phyloP scores from a whole-genome alignment of 306 rosid species.

The Cicer arietinum region DNA sequence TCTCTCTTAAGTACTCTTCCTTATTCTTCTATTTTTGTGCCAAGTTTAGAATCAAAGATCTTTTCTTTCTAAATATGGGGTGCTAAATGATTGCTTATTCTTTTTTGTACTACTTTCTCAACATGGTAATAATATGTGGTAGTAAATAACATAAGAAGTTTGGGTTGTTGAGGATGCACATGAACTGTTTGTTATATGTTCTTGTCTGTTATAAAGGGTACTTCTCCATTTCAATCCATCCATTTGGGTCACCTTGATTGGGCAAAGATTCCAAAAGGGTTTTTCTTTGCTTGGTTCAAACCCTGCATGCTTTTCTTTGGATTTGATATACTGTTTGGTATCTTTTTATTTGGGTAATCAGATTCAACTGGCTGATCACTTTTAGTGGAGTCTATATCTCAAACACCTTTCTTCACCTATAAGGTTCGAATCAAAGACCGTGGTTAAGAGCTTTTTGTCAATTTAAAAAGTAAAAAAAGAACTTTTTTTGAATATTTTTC shows the following conservation, averaged over 20 bases:
- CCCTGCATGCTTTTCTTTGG: conserved; percentile 46
- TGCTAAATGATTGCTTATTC: conserved; percentile 32
- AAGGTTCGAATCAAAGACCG: too few species aligned
- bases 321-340: conserved; percentile 51
- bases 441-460: conserved; percentile 29
- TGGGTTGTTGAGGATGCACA: conserved; percentile 40
- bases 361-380: too few species aligned
- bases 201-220: conserved; percentile 42
- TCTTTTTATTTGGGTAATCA: neutral
- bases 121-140: conserved; percentile 39
- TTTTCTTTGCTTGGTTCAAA: conserved; percentile 44
- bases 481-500: conserved; percentile 40
- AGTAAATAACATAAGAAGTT: conserved; percentile 46
- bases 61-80: conserved; percentile 46
- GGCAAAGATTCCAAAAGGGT: conserved; percentile 46
- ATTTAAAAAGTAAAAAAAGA: conserved; percentile 40
- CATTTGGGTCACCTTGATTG: conserved; percentile 59
- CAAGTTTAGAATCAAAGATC: conserved; percentile 55
- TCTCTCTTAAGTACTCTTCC: conserved; percentile 41
- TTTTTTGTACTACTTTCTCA: conserved; percentile 43
- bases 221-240: conserved; percentile 48
- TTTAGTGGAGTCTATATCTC: too few species aligned
- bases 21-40: conserved; percentile 47
- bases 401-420: too few species aligned
- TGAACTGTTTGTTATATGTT: conserved; percentile 40